Percentiles rank a stretch among this genome's conserved stretches.
These are phyloP conservation scores for Tylopilus vinaceipallidus DNA, from an alignment of 768 basidiomycete species.

Conservation along the genomic window DNA sequence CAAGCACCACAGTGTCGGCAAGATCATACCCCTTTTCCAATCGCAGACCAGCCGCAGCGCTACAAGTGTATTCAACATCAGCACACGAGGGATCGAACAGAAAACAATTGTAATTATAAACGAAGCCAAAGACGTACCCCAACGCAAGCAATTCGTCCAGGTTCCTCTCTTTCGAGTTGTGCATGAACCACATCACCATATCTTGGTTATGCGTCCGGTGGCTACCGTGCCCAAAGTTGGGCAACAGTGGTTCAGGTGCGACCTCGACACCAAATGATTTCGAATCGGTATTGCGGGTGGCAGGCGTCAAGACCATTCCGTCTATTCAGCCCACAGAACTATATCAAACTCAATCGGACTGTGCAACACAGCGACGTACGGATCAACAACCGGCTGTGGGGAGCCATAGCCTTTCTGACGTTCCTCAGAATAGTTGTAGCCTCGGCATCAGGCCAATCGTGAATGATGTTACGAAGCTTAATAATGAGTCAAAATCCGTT, in stretches of 20 bases:
- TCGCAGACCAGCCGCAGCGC: slow-evolving; percentile 17
- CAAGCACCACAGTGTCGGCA: slow-evolving; percentile 22
- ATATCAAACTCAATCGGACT: neutral
- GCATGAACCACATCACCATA: slow-evolving; percentile 42
- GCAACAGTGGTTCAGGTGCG: slow-evolving; percentile 44
- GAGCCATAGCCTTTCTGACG: slow-evolving; percentile 29
- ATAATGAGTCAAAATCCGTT: neutral
- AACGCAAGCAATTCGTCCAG: slow-evolving; percentile 39
- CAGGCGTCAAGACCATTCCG: slow-evolving; percentile 16
- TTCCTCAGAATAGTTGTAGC: slow-evolving; percentile 31
- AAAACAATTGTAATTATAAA: neutral
- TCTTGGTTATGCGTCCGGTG: slow-evolving; percentile 43
- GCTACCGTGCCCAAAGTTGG: slow-evolving; percentile 45
- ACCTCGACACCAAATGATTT: slow-evolving; percentile 13
- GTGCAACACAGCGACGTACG: slow-evolving; percentile 20
- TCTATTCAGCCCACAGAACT: slow-evolving; percentile 8
- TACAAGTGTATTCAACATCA: neutral
- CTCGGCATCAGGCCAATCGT: slow-evolving; percentile 38
- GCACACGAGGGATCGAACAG: neutral
- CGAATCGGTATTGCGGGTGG: slow-evolving; percentile 1
- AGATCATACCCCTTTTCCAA: slow-evolving; percentile 29
- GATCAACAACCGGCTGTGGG: slow-evolving; percentile 32
- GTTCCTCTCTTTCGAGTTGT: slow-evolving; percentile 44
- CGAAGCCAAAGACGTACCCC: slow-evolving; percentile 16
- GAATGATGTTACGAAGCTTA: slow-evolving; percentile 30